Percentiles rank a stretch among this genome's conserved stretches.
Conservation (phyloP, 208 protist species). For the Blastocrithidia nonstop region DNA sequence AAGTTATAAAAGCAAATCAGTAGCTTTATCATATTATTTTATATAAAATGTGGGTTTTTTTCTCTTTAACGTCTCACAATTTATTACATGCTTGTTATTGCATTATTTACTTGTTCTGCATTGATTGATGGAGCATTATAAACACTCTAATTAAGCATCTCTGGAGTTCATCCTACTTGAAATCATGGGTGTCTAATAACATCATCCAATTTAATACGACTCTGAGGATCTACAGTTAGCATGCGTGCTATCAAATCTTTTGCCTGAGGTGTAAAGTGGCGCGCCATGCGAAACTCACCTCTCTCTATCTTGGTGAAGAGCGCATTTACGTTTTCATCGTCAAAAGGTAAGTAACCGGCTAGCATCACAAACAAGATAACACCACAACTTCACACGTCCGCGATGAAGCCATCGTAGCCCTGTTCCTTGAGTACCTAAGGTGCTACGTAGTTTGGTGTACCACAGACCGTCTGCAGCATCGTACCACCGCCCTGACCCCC, state of each 20-base stretch:
- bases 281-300: constrained; percentile 70
- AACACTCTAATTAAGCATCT: constrained; percentile 10
- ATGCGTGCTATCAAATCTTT: constrained; percentile 64
- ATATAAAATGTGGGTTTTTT: neutral
- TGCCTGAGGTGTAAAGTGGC: constrained; percentile 46
- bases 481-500: constrained; percentile 20
- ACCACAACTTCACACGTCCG: constrained; percentile 93
- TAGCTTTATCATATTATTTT: too few relatives aligned
- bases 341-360: constrained; percentile 85
- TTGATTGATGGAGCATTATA: constrained; percentile 5
- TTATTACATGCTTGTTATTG: constrained; percentile 20
- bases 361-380: constrained; percentile 92
- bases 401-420: constrained; percentile 82
- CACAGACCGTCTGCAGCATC: constrained; percentile 80
- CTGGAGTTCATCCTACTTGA: constrained; percentile 37
- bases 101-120: constrained; percentile 7
- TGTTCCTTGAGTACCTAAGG: constrained; percentile 85
- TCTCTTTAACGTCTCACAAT: neutral
- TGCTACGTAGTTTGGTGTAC: constrained; percentile 83
- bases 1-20: too few relatives aligned
- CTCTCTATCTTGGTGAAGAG: constrained; percentile 87
- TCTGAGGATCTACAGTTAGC: constrained; percentile 58
- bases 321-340: constrained; percentile 71
- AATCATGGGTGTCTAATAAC: constrained; percentile 85
- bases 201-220: constrained; percentile 71